These are phyloP conservation scores for Anthracocystis panici-leucophaei DNA, from an alignment of 1,284 basidiomycete species.

Conservation along the genomic window DNA sequence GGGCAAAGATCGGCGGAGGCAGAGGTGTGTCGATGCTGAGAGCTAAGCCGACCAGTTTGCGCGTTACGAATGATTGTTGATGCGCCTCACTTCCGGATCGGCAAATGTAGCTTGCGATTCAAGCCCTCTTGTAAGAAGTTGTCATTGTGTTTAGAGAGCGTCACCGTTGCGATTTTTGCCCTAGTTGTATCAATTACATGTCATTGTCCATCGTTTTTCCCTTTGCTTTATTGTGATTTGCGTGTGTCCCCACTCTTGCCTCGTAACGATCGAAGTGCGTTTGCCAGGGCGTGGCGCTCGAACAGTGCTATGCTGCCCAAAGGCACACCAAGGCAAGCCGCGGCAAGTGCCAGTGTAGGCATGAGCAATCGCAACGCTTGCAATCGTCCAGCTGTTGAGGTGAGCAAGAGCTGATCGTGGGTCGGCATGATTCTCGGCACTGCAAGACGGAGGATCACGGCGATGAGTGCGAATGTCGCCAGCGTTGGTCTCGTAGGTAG, in stretches of 20 bases:
- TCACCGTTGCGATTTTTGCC: background rate
- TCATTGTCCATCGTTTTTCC: constrained; percentile 1
- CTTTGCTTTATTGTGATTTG: constrained; percentile 1
- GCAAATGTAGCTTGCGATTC: no score
- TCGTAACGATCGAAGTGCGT: constrained; percentile 11
- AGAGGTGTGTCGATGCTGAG: constrained; percentile 10
- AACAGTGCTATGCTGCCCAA: constrained; percentile 10
- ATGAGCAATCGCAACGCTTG: constrained; percentile 25
- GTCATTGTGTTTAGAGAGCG: background rate
- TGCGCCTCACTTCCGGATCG: no score
- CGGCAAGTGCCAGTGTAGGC: constrained; percentile 19
- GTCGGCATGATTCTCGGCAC: constrained; percentile 23
- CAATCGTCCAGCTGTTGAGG: constrained; percentile 2
- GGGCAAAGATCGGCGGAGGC: constrained; percentile 10
- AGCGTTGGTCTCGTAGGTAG: constrained; percentile 14
- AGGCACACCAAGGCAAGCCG: constrained; percentile 6
- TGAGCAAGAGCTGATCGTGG: constrained; percentile 1
- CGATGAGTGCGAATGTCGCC: constrained; percentile 9
- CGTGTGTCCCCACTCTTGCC: background rate
- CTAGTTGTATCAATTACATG: constrained; percentile 5
- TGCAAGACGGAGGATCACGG: constrained; percentile 1
- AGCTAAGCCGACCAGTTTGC: constrained; percentile 2
- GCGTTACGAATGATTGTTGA: constrained; percentile 2
- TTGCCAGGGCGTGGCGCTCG: constrained; percentile 10
- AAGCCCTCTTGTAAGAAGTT: background rate